A percentile compares a stretch with the other conserved stretches of the same genome.
Conservation (phyloP, 345 rosid genomes). For the Raphanus sativus region DNA sequence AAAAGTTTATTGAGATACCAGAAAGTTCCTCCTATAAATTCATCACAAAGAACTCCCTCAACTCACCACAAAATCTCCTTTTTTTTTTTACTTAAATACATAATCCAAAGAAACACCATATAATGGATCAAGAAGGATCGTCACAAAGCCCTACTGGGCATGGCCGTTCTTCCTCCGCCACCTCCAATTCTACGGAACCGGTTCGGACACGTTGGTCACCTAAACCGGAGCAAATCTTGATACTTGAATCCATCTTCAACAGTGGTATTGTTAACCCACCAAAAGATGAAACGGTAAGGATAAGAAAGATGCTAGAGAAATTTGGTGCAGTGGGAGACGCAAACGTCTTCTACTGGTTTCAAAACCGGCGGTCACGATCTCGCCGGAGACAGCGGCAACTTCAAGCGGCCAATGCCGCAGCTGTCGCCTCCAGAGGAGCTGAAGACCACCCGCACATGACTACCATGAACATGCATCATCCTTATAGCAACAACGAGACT, state of each 20-base stretch:
- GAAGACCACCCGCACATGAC: constrained; percentile 20
- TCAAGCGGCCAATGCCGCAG: constrained; percentile 52
- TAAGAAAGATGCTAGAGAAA: constrained; percentile 82
- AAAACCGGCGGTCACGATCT: constrained; percentile 88
- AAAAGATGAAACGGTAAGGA: constrained; percentile 90
- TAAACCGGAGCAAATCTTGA: constrained; percentile 94
- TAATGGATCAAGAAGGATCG: constrained; percentile 65
- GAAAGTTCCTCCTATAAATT: constrained; percentile 25
- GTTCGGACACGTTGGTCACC: constrained; percentile 98
- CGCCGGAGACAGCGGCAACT: constrained; percentile 95
- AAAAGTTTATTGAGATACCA: neutral
- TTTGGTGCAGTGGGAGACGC: constrained; percentile 95
- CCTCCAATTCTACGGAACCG: constrained; percentile 57
- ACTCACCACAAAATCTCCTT: constrained; percentile 25
- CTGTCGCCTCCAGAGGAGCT: neutral
- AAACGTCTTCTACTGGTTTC: constrained; percentile 99
- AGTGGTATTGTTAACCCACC: constrained; percentile 98
- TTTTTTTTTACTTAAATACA: constrained; percentile 25
- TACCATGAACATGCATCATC: constrained; percentile 37
- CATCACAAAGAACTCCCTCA: neutral
- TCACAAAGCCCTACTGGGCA: constrained; percentile 36
- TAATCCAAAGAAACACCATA: constrained; percentile 24
- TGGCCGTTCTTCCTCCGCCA: neutral
- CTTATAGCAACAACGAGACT: constrained; percentile 12
- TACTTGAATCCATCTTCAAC: constrained; percentile 95